Percentiles rank a stretch among this genome's conserved stretches.
phyloP scores from a whole-genome alignment of 345 rosid species.

The Iberis pinnata region DNA sequence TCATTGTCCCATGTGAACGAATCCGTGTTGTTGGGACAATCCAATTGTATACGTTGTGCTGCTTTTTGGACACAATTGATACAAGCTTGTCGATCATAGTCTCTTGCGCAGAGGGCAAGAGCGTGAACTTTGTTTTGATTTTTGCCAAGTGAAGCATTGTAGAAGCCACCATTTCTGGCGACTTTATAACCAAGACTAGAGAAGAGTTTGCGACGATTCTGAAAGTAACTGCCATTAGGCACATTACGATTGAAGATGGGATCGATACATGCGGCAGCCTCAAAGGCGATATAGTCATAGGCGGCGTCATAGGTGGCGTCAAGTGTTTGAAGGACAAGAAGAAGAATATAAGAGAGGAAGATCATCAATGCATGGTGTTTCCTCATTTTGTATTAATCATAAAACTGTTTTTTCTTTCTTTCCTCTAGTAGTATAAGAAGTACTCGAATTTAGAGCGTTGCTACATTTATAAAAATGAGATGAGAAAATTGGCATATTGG shows the following conservation, averaged over 20 bases:
- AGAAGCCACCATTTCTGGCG: neutral
- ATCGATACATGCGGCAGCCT: too few species aligned
- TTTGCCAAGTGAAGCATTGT: slow-evolving; percentile 2
- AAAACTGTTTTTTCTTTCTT: too few species aligned
- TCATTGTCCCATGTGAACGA: neutral
- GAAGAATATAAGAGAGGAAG: slow-evolving; percentile 8
- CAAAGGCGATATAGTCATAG: too few species aligned
- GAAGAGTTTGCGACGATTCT: slow-evolving; percentile 7
- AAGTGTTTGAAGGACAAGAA: slow-evolving; percentile 6
- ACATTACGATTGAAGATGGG: too few species aligned
- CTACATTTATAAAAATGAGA: too few species aligned
- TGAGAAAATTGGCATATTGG: too few species aligned
- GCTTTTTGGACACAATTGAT: neutral
- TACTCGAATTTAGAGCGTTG: too few species aligned
- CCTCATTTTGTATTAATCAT: neutral
- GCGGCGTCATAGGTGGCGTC: neutral
- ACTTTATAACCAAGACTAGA: slow-evolving; percentile 1
- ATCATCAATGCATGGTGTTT: slow-evolving; percentile 1
- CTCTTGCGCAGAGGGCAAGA: slow-evolving; percentile 10
- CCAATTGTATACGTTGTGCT: neutral
- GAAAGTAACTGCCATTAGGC: slow-evolving; percentile 3
- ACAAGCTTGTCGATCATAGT: neutral
- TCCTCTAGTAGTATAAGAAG: too few species aligned
- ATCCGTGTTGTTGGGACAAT: neutral
- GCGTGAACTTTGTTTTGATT: neutral